Conservation (phyloP, 176 grass and related monocot genomes). For the Alloteropsis semialata region DNA sequence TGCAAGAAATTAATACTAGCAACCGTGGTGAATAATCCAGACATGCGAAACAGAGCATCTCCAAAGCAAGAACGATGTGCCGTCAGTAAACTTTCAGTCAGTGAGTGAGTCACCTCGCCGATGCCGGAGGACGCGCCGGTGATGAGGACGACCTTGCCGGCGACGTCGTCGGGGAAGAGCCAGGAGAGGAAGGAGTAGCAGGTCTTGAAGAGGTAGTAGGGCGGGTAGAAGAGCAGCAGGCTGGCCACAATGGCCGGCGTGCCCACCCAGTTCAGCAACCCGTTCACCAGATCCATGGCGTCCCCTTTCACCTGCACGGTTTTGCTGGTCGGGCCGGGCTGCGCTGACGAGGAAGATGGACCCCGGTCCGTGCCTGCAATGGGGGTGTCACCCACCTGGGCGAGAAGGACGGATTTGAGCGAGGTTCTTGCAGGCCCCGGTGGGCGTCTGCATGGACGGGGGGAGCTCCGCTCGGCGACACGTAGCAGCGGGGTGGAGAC, state of each 20-base stretch:
- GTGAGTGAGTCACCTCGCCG: conserved; percentile 47
- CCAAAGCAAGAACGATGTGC: too few species aligned
- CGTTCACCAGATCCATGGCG: conserved; percentile 43
- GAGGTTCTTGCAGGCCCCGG: background rate
- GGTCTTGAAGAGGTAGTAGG: conserved; percentile 61
- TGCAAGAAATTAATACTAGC: background rate
- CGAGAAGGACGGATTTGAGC: too few species aligned
- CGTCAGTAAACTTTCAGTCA: too few species aligned
- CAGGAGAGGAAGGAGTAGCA: conserved; percentile 58
- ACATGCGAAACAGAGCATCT: background rate
- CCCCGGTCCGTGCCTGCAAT: background rate
- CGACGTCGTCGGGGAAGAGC: conserved; percentile 63
- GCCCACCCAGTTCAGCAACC: conserved; percentile 40
- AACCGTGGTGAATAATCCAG: background rate
- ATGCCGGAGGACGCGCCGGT: conserved; percentile 87
- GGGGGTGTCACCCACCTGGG: too few species aligned
- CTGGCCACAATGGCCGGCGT: conserved; percentile 35
- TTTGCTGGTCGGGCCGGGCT: background rate
- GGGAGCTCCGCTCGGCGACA: background rate
- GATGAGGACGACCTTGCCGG: conserved; percentile 77
- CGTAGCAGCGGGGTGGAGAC: background rate
- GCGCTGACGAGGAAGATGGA: background rate
- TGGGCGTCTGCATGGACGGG: background rate
- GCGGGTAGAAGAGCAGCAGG: conserved; percentile 65
- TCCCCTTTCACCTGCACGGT: background rate